phyloP scores from a whole-genome alignment of 495 filamentous ascomycete genomes.

The Neurospora discreta region DNA sequence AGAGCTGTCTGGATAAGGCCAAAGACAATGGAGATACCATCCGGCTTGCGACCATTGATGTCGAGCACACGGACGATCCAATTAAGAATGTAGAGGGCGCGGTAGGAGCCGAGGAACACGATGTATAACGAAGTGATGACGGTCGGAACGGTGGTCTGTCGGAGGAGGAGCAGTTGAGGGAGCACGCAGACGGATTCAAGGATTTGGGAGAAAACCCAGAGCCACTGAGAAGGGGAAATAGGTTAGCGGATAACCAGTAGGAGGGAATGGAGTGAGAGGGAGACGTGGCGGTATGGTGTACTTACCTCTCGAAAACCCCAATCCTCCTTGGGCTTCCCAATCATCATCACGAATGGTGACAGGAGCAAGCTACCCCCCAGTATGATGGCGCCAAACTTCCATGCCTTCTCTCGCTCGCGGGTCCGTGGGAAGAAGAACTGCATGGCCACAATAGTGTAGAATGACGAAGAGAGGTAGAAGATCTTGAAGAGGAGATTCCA shows the following conservation, averaged over 20 bases:
- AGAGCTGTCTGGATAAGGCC: constrained; percentile 83
- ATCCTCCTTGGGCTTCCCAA: constrained; percentile 37
- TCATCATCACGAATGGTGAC: constrained; percentile 54
- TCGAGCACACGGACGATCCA: constrained; percentile 66
- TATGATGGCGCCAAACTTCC: constrained; percentile 66
- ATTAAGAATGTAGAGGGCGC: constrained; percentile 81
- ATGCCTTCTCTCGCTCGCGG: constrained; percentile 78
- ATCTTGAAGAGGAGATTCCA: constrained; percentile 75
- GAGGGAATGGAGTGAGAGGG: neutral
- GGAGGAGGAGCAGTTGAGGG: constrained; percentile 81
- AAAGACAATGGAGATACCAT: constrained; percentile 68
- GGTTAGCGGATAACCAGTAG: neutral
- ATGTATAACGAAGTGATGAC: constrained; percentile 95
- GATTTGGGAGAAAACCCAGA: constrained; percentile 79
- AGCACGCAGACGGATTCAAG: constrained; percentile 86
- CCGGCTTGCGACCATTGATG: constrained; percentile 43
- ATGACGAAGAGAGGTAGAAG: constrained; percentile 74
- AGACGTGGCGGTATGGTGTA: neutral
- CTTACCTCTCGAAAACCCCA: constrained; percentile 49
- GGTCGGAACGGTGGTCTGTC: constrained; percentile 89
- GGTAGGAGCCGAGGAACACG: constrained; percentile 77
- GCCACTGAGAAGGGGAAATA: constrained; percentile 38
- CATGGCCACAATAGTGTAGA: constrained; percentile 85
- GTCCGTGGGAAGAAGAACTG: constrained; percentile 77
- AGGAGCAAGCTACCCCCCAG: constrained; percentile 46